Evolutionary conservation across 129 eudicot genomes (phyloP), one percentile per base, ranked within the genome.

Genomic region (Centella asiatica): DNA sequence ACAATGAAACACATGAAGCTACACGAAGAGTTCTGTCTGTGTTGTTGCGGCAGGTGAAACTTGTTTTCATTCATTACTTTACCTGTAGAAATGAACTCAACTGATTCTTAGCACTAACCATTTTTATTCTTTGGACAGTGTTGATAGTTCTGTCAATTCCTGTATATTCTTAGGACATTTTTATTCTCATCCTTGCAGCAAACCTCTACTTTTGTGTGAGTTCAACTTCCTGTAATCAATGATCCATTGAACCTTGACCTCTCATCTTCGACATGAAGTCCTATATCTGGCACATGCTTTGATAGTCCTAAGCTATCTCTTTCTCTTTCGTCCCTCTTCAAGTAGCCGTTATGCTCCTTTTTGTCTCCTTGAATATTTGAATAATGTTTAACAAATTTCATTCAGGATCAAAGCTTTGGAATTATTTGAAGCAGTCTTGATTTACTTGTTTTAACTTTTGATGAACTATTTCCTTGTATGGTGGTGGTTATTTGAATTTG

Each of bases 1-100:
- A 93, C 70, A 83, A 76, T 62, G 99, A 93, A 74, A 93, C 83
- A 40, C 99, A 93, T 74, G 99, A 93, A 84, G 99, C 99, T 60
- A 93, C 99, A 4, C 86, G 99, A 12, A 78, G 99, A 68, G 70
- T 93, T 45, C 76, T 87, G 67, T 93, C 99, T 31, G 99, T 93
- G 66, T 69, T 93, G 57, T 68, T 93, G 65, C 94, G 95, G 37
- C 99, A 93, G 93, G 99, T 82, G 63, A 72, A 52, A 39, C 61
- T 72, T 13, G 40, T 32, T 40, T 0, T 36, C 62, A 19, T 18
- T n/a, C 13, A 40, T 54, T 45, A 39, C 39, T 69, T 25, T 56
- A 19, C 40, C 24, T 45, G 22, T 6, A 4, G 68, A 36, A 37
- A 28, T 17, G 19, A 29, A 31, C 12, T 18, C 17, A 17, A 17